phyloP scores from a whole-genome alignment of 1,284 basidiomycete genomes.

The Ceratobasidium sp. region DNA sequence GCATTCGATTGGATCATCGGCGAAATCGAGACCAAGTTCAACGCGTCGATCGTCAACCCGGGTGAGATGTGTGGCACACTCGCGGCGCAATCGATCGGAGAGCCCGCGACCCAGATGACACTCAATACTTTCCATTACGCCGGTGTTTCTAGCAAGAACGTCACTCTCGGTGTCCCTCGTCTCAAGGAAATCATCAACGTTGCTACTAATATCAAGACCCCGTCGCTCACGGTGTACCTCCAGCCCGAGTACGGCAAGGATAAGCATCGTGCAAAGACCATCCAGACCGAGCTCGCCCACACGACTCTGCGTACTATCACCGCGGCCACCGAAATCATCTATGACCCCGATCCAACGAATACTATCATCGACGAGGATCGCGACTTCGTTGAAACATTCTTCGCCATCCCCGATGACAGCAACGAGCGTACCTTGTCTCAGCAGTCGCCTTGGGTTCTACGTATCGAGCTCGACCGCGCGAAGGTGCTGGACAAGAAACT shows the following conservation, averaged over 20 bases:
- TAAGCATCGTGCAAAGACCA: slow-evolving; percentile 80
- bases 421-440: slow-evolving; percentile 92
- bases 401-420: slow-evolving; percentile 98
- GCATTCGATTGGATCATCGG: slow-evolving; percentile 99
- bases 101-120: slow-evolving; percentile 99
- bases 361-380: slow-evolving; percentile 97
- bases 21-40: slow-evolving; percentile 96
- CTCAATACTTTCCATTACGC: slow-evolving; percentile 99
- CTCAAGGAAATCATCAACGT: slow-evolving; percentile 99
- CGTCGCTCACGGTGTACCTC: slow-evolving; percentile 93
- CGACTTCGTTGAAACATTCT: slow-evolving; percentile 98
- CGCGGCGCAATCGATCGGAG: slow-evolving; percentile 98
- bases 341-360: slow-evolving; percentile 92
- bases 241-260: slow-evolving; percentile 78
- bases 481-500: slow-evolving; percentile 99
- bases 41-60: slow-evolving; percentile 90
- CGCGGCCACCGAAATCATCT: slow-evolving; percentile 97
- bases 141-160: slow-evolving; percentile 98
- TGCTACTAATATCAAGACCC: slow-evolving; percentile 98
- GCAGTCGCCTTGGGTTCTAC: slow-evolving; percentile 97
- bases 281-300: slow-evolving; percentile 93
- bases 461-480: slow-evolving; percentile 95
- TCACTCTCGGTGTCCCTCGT: slow-evolving; percentile 97
- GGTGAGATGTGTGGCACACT: slow-evolving; percentile 99
- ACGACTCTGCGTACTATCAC: slow-evolving; percentile 97